Evolutionary conservation across 257 asterid species (phyloP).

Genomic region (Nicotiana paniculata): DNA sequence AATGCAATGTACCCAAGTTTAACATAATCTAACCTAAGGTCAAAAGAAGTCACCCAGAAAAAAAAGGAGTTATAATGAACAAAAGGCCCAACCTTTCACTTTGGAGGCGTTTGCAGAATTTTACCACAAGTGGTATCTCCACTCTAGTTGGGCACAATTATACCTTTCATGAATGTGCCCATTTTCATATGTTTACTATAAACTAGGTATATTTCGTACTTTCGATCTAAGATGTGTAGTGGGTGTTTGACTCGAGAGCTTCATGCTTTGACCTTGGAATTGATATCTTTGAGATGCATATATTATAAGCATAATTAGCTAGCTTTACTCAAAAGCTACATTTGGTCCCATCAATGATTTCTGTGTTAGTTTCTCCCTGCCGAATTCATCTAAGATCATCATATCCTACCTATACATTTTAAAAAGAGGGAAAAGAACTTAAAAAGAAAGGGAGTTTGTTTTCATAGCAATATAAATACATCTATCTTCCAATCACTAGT

Average conservation of each 20-base stretch:
- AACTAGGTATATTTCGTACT: conserved; percentile 12
- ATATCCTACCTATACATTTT: conserved; percentile 6
- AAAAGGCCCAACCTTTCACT: neutral
- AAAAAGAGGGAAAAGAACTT: neutral
- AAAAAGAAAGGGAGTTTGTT: conserved; percentile 8
- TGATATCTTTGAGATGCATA: conserved; percentile 29
- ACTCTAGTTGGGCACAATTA: conserved; percentile 6
- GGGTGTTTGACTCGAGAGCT: conserved; percentile 43
- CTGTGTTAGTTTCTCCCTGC: conserved; percentile 11
- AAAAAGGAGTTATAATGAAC: neutral
- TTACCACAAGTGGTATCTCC: conserved; percentile 16
- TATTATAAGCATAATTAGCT: conserved; percentile 42
- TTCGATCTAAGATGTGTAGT: conserved; percentile 31
- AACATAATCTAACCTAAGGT: neutral
- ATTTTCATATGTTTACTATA: neutral
- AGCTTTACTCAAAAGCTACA: conserved; percentile 56
- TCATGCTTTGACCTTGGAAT: conserved; percentile 49
- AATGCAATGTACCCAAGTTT: neutral
- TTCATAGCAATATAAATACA: neutral
- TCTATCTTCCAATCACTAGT: conserved; percentile 25
- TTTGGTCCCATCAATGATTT: conserved; percentile 40
- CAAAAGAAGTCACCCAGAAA: neutral
- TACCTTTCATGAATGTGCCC: conserved; percentile 13
- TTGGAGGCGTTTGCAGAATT: neutral
- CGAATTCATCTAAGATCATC: conserved; percentile 19